These are phyloP conservation scores for Pseudoturritis turrita DNA, from an alignment of 345 rosid genomes.

Conservation along the genomic window DNA sequence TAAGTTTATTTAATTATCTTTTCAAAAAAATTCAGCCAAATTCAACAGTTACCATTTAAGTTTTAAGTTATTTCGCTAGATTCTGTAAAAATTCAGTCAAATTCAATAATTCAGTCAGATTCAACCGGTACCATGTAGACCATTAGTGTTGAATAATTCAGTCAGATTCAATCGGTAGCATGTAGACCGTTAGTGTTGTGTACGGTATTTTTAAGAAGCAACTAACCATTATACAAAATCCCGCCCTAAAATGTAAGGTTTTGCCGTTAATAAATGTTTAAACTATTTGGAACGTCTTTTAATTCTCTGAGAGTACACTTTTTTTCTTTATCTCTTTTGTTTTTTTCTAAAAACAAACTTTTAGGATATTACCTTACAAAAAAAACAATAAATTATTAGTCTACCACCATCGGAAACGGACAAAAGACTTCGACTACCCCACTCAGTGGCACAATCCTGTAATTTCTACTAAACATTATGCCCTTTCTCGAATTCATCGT, in stretches of 20 bases:
- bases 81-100: too few relatives aligned
- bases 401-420: slow-evolving; percentile 33
- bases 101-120: too few relatives aligned
- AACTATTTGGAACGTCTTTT: slow-evolving; percentile 21
- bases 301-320: slow-evolving; percentile 17
- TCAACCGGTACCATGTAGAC: too few relatives aligned
- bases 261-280: slow-evolving; percentile 1
- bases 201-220: too few relatives aligned
- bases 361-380: slow-evolving; percentile 19
- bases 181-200: too few relatives aligned
- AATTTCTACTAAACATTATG: slow-evolving; percentile 15
- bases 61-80: too few relatives aligned
- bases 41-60: too few relatives aligned
- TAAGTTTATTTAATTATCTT: too few relatives aligned
- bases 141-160: too few relatives aligned
- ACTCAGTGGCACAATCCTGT: slow-evolving; percentile 38
- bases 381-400: slow-evolving; percentile 3
- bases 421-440: slow-evolving; percentile 40
- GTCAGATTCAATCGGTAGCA: too few relatives aligned
- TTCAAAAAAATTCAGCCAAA: too few relatives aligned
- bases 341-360: slow-evolving; percentile 28
- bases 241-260: background rate
- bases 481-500: slow-evolving; percentile 34
- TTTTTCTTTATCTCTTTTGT: slow-evolving; percentile 26
- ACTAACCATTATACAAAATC: too few relatives aligned